Conservation (phyloP, 306 rosid genomes). For the Corylus heterophylla region DNA sequence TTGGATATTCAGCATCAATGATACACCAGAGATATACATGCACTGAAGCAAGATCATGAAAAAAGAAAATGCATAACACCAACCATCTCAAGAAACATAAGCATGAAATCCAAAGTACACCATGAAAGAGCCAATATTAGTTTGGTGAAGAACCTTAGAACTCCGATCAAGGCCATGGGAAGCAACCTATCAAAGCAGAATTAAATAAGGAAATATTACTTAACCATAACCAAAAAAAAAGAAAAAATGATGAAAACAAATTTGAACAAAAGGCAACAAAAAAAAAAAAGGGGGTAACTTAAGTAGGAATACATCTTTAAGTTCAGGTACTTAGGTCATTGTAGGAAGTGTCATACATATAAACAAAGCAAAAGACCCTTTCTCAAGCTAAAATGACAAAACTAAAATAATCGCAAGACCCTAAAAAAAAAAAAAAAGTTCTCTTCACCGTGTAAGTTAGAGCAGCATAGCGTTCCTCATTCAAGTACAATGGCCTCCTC, state of each 20-base stretch:
- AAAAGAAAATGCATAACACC: neutral
- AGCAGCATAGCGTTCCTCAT: slow-evolving; percentile 91
- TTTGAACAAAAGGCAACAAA: neutral
- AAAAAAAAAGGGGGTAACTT: neutral
- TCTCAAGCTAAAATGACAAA: slow-evolving; percentile 4
- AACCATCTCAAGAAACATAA: slow-evolving; percentile 27
- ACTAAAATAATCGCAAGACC: slow-evolving; percentile 5
- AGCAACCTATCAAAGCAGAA: slow-evolving; percentile 65
- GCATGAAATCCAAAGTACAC: slow-evolving; percentile 49
- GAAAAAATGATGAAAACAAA: neutral
- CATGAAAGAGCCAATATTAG: slow-evolving; percentile 82
- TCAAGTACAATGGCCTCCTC: slow-evolving; percentile 90
- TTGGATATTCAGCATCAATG: slow-evolving; percentile 10
- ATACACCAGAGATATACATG: neutral
- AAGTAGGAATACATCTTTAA: neutral
- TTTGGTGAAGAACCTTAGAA: slow-evolving; percentile 94
- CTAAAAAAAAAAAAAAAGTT: slow-evolving; percentile 1
- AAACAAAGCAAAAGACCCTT: neutral
- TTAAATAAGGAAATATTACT: neutral
- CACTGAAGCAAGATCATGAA: neutral
- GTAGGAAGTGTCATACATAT: neutral
- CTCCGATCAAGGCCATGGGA: slow-evolving; percentile 97
- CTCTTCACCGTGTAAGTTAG: slow-evolving; percentile 73
- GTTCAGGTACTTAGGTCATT: neutral
- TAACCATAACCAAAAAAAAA: too few relatives aligned